Conservation (phyloP, 2,329 filamentous ascomycete genomes). For the Clonostachys sp. region DNA sequence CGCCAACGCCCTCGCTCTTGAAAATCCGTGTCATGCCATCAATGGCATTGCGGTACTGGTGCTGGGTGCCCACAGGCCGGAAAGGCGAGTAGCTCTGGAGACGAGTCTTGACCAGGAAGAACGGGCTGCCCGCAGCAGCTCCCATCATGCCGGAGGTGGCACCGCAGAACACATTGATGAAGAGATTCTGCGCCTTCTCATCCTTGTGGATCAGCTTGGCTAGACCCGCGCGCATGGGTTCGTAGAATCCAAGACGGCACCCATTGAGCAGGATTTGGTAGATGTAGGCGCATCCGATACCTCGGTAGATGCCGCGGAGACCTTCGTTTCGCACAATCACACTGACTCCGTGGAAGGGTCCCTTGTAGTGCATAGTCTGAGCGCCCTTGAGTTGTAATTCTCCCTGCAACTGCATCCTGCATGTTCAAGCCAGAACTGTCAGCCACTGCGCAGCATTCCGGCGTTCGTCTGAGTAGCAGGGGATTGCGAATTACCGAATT, state of each 20-base stretch:
- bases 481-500: constrained; percentile 65
- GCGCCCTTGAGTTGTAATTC: constrained; percentile 85
- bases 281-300: constrained; percentile 86
- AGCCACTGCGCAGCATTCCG: neutral
- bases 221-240: constrained; percentile 75
- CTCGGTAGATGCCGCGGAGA: constrained; percentile 77
- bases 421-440: neutral
- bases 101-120: constrained; percentile 96
- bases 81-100: constrained; percentile 92
- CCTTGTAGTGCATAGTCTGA: constrained; percentile 83
- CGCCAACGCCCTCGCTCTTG: constrained; percentile 67
- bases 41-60: constrained; percentile 79
- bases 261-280: constrained; percentile 97
- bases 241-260: constrained; percentile 95
- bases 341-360: constrained; percentile 84
- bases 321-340: constrained; percentile 93
- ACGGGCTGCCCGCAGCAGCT: constrained; percentile 88
- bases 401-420: constrained; percentile 89
- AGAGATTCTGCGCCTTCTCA: constrained; percentile 72
- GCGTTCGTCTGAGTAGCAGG: neutral
- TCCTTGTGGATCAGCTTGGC: constrained; percentile 69
- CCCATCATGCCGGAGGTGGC: constrained; percentile 86
- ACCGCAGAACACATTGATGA: constrained; percentile 90
- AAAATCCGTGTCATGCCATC: constrained; percentile 84
- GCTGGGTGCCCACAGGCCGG: constrained; percentile 93